These are phyloP conservation scores for Heritiera fomes DNA, from an alignment of 345 rosid genomes.

Conservation along the genomic window DNA sequence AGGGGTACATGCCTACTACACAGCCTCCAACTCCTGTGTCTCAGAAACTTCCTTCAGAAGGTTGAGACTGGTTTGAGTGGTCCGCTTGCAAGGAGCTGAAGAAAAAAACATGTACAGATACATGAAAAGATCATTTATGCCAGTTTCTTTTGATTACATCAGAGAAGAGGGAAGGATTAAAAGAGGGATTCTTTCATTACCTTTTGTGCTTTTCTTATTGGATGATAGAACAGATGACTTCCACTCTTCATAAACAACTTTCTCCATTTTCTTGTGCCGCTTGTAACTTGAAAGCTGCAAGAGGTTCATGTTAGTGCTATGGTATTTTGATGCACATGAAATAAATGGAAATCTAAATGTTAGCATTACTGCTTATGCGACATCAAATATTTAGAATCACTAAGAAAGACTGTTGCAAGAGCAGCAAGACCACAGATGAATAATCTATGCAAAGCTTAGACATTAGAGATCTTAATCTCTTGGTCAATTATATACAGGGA, in stretches of 20 bases:
- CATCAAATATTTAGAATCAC: not conserved
- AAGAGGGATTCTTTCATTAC: conserved; percentile 26
- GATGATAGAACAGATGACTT: conserved; percentile 67
- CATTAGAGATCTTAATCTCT: not conserved
- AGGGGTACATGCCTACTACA: conserved; percentile 2
- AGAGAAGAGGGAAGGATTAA: not conserved
- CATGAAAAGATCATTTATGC: conserved; percentile 6
- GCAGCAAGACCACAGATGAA: not conserved
- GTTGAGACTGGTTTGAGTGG: conserved; percentile 56
- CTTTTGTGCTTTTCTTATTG: conserved; percentile 46
- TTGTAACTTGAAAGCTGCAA: conserved; percentile 68
- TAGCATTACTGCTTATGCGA: not conserved
- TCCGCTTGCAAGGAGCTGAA: conserved; percentile 61
- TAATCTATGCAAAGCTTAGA: not conserved
- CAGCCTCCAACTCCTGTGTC: conserved; percentile 41
- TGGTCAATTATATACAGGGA: not conserved
- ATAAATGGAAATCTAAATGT: not conserved
- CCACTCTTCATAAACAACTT: conserved; percentile 71
- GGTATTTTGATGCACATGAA: not conserved
- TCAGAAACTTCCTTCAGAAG: conserved; percentile 50
- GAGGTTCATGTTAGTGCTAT: conserved; percentile 4
- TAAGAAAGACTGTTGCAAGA: not conserved
- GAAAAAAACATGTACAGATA: not conserved
- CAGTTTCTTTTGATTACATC: not conserved
- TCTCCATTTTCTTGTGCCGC: conserved; percentile 60